Base-by-base conservation (phyloP, 371 early-diverging fungal species). In the Syncephalastrum contaminatum region DNA sequence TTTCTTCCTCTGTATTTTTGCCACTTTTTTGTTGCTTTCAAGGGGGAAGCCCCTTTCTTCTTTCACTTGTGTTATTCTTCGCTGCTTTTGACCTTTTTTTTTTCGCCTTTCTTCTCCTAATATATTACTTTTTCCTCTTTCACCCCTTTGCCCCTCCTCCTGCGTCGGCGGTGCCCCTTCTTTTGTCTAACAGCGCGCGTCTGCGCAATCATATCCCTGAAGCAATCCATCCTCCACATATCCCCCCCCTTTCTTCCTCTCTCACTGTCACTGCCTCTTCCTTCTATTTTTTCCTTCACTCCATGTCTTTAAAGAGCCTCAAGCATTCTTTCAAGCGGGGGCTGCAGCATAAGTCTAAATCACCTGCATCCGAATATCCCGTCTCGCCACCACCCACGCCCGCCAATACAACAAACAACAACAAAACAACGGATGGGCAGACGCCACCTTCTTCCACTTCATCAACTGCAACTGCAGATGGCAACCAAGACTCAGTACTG, bases 401-500 rank as follows among this genome's bases (percentile, higher is more conserved):
- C 5, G 16, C 40, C 36, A 51, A 22, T 40, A 3, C 40, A 43
- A 24, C 53, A 43, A n/a, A 43, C 30, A 43, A 22, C 53, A 51
- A 54, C 16, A 46, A 16, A 54, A 36, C n/a, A 47, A 27, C 47
- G 36, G 12, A 30, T 30, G 36, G 36, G 10, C 36, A 30, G 36
- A 47, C 51, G 14, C 40, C 51, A 16, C 21, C 59, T 1, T 18
- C 45, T 40, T 53, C 59, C 8, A 30, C 55, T 36, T 55, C 52
- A 48, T 56, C 62, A 16, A 44, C 27, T 4, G 42, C 27, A 6
- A 25, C 47, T 3, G 24, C 47, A 8, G 56, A 52, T 22, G 56
- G 56, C 27, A 88, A 89, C 67, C 86, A 88, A 45, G 89, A 88
- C 54, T 53, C 80, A 27, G 40, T 72, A 30, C 70, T 88, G 16